phyloP scores from a whole-genome alignment of 768 basidiomycete genomes.

The Mycena filopes region DNA sequence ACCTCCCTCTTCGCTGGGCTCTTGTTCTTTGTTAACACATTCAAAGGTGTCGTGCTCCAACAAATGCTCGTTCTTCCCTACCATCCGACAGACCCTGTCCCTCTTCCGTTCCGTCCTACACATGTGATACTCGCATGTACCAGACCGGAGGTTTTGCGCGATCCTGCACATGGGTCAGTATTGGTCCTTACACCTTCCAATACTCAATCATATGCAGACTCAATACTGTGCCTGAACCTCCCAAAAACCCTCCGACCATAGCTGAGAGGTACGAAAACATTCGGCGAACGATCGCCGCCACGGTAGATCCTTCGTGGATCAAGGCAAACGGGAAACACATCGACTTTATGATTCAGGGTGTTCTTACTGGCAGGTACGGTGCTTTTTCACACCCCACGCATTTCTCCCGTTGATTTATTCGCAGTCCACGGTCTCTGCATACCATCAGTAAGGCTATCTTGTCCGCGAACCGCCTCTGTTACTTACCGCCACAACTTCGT shows the following conservation, averaged over 20 bases:
- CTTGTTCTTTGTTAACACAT: conserved; percentile 1
- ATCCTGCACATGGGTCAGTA: conserved; percentile 21
- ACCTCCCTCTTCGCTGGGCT: background rate
- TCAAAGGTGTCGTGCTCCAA: conserved; percentile 39
- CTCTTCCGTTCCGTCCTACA: conserved; percentile 39
- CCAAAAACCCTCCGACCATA: conserved; percentile 3
- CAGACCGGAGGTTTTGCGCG: conserved; percentile 27
- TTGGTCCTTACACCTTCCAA: background rate
- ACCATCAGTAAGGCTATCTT: conserved; percentile 25
- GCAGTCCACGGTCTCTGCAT: conserved; percentile 26
- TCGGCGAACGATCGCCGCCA: conserved; percentile 22
- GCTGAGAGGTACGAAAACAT: conserved; percentile 20
- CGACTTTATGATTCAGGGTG: conserved; percentile 27
- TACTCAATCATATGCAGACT: conserved; percentile 4
- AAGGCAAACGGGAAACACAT: conserved; percentile 13
- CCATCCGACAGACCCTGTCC: conserved; percentile 33
- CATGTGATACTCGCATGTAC: conserved; percentile 39
- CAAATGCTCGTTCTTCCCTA: conserved; percentile 41
- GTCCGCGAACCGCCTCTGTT: background rate
- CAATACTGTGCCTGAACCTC: conserved; percentile 17
- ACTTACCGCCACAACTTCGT: background rate
- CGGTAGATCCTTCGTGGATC: conserved; percentile 27
- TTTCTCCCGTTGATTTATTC: background rate
- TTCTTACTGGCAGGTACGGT: conserved; percentile 23
- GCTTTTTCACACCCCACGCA: background rate